Evolutionary conservation across 1,284 basidiomycete genomes (phyloP), one percentile per base, ranked within the genome.

Genomic region (Ceratobasidium sp.): DNA sequence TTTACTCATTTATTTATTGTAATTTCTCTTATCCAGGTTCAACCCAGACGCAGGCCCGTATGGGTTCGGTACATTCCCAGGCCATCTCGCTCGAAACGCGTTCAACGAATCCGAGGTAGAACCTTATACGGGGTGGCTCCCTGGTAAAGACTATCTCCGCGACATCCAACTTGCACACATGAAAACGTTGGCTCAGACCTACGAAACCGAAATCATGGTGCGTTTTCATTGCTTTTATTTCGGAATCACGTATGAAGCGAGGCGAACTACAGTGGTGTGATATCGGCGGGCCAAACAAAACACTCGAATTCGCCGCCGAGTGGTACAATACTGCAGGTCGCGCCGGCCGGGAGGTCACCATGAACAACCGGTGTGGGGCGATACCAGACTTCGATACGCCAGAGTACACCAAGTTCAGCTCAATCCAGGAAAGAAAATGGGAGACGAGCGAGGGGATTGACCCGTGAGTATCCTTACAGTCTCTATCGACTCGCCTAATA

Each of bases 121-220:
- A 80, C 87, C 89, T 5, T 91, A 90, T 79, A 90, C 88, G 0
- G 90, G 91, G 10, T 84, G 85, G 49, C 80, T 90, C 20, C 81
- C 87, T 13, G 89, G 90, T 33, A 83, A 84, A 1, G 89, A 91
- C 81, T 91, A 88, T 77, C 58, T 91, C 28, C 83, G 87, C 15
- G 89, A 91, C 78, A 80, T 91, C 23, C 89, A 89, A 81, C 84
- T 88, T 28, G 88, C 89, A 1, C 91, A 91, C 69, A 91, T 91
- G 90, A 80, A 87, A 5, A 87, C 88, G 20, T 84, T 91, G 3
- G 89, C 88, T 0, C 81, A 86, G 23, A 86, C 86, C 20, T 91
- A 91, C 71, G 87, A 86, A 51, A 87, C 87, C 0, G 89, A 91
- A 79, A 89, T 91, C 66, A 88, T 91, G 90, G 89, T 88, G 73